Evolutionary conservation across 2,329 filamentous ascomycete species (phyloP).

Genomic region (Aspergillus pseudoglaucus): DNA sequence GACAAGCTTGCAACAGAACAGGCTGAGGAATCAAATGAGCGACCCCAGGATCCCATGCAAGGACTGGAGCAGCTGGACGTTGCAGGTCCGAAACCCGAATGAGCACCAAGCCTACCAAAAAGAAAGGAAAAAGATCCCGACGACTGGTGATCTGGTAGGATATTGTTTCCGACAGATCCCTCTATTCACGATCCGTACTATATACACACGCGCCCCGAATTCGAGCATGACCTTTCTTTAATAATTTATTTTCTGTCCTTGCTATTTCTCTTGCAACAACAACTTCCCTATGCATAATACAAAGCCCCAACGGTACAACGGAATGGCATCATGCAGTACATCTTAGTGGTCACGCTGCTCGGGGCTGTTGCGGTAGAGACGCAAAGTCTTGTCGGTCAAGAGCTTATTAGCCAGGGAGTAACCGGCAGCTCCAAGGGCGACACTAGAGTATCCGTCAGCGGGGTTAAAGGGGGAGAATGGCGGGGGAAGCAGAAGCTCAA

Average conservation of each 20-base stretch:
- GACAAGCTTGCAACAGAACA: slow-evolving; percentile 59
- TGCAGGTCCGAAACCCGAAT: slow-evolving; percentile 79
- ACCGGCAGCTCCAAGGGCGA: slow-evolving; percentile 67
- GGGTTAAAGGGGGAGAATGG: slow-evolving; percentile 1
- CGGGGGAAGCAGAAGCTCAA: slow-evolving; percentile 10
- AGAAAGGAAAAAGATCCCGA: slow-evolving; percentile 14
- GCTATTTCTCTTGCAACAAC: slow-evolving; percentile 12
- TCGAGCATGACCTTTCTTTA: slow-evolving; percentile 20
- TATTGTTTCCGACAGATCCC: slow-evolving; percentile 20
- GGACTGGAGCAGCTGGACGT: slow-evolving; percentile 89
- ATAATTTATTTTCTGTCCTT: slow-evolving; percentile 14
- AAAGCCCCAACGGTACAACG: slow-evolving; percentile 16
- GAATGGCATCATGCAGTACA: slow-evolving; percentile 33
- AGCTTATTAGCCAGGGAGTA: slow-evolving; percentile 84
- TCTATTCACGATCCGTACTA: slow-evolving; percentile 27
- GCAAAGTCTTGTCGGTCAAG: slow-evolving; percentile 82
- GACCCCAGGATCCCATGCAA: slow-evolving; percentile 82
- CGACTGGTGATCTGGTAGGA: slow-evolving; percentile 20
- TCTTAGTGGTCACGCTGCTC: slow-evolving; percentile 35
- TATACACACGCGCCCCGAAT: slow-evolving; percentile 31
- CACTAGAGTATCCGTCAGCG: slow-evolving; percentile 35
- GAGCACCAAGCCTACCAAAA: slow-evolving; percentile 24
- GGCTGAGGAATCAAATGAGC: slow-evolving; percentile 47
- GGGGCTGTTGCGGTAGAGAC: slow-evolving; percentile 66
- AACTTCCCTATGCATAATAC: slow-evolving; percentile 24